Percentiles rank a stretch among this genome's conserved stretches.
These are phyloP conservation scores for Saturnispora silvae DNA, from an alignment of 805 yeast species.

Conservation along the genomic window DNA sequence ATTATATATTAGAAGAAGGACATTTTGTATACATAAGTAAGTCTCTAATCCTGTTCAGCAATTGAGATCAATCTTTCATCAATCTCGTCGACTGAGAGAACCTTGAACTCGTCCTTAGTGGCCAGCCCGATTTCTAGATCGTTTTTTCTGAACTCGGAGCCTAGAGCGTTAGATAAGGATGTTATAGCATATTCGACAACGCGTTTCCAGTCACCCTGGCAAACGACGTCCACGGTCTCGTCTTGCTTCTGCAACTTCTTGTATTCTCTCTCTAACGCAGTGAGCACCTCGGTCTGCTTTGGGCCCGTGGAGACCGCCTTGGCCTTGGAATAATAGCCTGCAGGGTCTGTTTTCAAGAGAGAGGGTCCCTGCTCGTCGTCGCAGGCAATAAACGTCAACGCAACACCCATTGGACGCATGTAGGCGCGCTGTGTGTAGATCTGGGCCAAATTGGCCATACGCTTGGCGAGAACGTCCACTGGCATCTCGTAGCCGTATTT, in stretches of 20 bases:
- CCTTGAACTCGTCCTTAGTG: slow-evolving; percentile 54
- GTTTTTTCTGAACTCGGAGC: slow-evolving; percentile 87
- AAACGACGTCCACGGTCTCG: slow-evolving; percentile 29
- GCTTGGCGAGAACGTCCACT: slow-evolving; percentile 79
- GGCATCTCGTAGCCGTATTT: slow-evolving; percentile 97
- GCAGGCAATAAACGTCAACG: slow-evolving; percentile 75
- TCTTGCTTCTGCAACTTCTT: slow-evolving; percentile 41
- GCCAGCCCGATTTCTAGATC: slow-evolving; percentile 94
- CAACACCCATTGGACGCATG: slow-evolving; percentile 96
- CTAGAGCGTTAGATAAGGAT: slow-evolving; percentile 74
- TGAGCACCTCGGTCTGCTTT: slow-evolving; percentile 90
- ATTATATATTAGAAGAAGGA: no score
- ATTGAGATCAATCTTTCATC: slow-evolving; percentile 90
- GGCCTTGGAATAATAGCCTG: slow-evolving; percentile 87
- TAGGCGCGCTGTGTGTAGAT: slow-evolving; percentile 95
- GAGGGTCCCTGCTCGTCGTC: slow-evolving; percentile 89
- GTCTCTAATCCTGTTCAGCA: slow-evolving; percentile 80
- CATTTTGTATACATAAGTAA: not conserved
- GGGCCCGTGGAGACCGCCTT: slow-evolving; percentile 95
- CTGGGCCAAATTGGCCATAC: slow-evolving; percentile 93
- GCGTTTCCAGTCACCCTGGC: slow-evolving; percentile 76
- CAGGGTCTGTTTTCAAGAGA: slow-evolving; percentile 91
- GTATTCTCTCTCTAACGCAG: slow-evolving; percentile 80
- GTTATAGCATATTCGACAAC: slow-evolving; percentile 86
- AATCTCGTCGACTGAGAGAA: slow-evolving; percentile 74